These are phyloP conservation scores for Apiotrichum domesticum DNA, from an alignment of 1,284 basidiomycete genomes.

Conservation along the genomic window DNA sequence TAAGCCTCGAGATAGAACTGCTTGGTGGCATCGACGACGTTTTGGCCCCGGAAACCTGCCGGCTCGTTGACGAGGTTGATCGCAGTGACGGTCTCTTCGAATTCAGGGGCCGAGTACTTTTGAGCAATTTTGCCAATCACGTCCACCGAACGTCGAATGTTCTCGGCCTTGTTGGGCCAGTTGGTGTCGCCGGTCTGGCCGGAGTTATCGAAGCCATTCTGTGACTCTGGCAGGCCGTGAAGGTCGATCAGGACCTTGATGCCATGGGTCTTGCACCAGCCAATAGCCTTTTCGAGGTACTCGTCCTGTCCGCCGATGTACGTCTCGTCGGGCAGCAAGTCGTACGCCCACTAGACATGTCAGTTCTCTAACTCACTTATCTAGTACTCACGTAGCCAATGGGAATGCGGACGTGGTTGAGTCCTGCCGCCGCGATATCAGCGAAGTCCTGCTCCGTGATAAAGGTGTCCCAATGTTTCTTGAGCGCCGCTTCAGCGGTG, in stretches of 20 bases:
- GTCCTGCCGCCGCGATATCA: conserved; percentile 78
- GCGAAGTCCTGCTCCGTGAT: conserved; percentile 83
- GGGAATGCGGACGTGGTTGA: conserved; percentile 59
- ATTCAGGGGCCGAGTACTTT: conserved; percentile 84
- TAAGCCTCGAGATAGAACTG: conserved; percentile 65
- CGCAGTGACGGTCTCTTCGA: conserved; percentile 70
- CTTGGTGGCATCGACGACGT: conserved; percentile 46
- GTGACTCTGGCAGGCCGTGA: conserved; percentile 78
- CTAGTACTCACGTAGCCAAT: conserved; percentile 35
- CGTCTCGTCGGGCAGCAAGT: conserved; percentile 64
- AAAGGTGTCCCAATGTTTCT: conserved; percentile 58
- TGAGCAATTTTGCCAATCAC: conserved; percentile 79
- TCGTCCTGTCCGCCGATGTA: conserved; percentile 49
- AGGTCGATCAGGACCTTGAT: conserved; percentile 64
- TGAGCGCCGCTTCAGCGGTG: conserved; percentile 53
- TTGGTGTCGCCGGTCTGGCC: conserved; percentile 57
- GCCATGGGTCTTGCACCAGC: conserved; percentile 68
- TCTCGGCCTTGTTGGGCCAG: conserved; percentile 66
- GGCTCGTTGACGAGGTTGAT: conserved; percentile 50
- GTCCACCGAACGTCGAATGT: conserved; percentile 79
- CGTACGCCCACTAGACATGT: conserved; percentile 71
- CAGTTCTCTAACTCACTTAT: not conserved
- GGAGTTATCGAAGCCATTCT: conserved; percentile 76
- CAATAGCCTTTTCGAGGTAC: conserved; percentile 57
- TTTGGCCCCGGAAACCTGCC: conserved; percentile 26